These are phyloP conservation scores for Helichrysum umbraculigerum DNA, from an alignment of 129 eudicot genomes.

Conservation along the genomic window DNA sequence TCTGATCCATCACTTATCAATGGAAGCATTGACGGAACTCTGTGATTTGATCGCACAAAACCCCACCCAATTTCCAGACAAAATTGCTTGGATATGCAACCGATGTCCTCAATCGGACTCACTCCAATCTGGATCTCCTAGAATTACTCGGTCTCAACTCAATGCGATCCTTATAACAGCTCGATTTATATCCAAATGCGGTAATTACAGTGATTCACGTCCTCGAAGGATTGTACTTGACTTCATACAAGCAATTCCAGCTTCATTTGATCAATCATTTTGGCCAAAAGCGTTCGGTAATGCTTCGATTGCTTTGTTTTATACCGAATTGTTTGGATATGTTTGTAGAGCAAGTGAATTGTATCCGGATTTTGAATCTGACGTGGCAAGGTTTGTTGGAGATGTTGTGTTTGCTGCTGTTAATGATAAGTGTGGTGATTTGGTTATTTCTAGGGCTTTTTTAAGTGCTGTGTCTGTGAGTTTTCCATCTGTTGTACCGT, in stretches of 20 bases:
- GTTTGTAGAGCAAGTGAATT: slow-evolving; percentile 53
- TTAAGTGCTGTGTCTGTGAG: slow-evolving; percentile 55
- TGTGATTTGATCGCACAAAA: slow-evolving; percentile 80
- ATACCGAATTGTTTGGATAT: slow-evolving; percentile 50
- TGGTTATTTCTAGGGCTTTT: slow-evolving; percentile 51
- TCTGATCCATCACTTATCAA: slow-evolving; percentile 26
- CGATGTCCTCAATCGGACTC: slow-evolving; percentile 76
- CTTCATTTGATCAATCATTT: slow-evolving; percentile 55
- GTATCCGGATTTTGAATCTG: slow-evolving; percentile 49
- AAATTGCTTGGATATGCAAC: slow-evolving; percentile 77
- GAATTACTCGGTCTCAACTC: slow-evolving; percentile 80
- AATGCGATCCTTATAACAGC: slow-evolving; percentile 72
- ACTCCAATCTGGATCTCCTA: slow-evolving; percentile 55
- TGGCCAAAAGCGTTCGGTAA: slow-evolving; percentile 80
- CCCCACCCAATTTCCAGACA: slow-evolving; percentile 64
- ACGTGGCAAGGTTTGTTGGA: slow-evolving; percentile 67
- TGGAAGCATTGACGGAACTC: slow-evolving; percentile 88
- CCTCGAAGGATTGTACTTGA: slow-evolving; percentile 49
- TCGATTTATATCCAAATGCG: slow-evolving; percentile 70
- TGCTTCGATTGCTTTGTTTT: slow-evolving; percentile 53
- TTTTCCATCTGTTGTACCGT: slow-evolving; percentile 54
- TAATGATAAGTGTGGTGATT: slow-evolving; percentile 40
- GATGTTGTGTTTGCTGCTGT: slow-evolving; percentile 52
- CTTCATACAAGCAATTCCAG: slow-evolving; percentile 56
- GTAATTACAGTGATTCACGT: slow-evolving; percentile 37